Percentiles rank a stretch among this genome's conserved stretches.
These are phyloP conservation scores for Anisodus acutangulus DNA, from an alignment of 257 asterid species.

Conservation along the genomic window DNA sequence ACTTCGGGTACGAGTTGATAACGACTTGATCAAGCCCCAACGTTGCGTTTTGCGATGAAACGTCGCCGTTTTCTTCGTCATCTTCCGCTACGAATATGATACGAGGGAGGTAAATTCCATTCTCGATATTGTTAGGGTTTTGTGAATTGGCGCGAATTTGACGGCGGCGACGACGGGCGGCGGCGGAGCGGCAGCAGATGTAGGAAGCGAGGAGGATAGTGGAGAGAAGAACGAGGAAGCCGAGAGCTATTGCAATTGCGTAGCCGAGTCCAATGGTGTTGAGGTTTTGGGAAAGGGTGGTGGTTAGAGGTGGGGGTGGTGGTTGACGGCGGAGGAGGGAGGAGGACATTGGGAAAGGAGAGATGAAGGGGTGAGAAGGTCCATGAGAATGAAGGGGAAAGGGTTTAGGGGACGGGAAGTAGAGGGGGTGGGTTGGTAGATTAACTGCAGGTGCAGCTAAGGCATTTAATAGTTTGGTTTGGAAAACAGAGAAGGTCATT, in stretches of 20 bases:
- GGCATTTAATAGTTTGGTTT: conserved; percentile 65
- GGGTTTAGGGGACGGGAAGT: conserved; percentile 13
- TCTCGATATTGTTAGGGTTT: conserved; percentile 41
- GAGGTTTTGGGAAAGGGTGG: conserved; percentile 39
- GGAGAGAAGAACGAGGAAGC: conserved; percentile 73
- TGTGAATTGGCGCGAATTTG: conserved; percentile 20
- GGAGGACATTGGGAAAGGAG: conserved; percentile 53
- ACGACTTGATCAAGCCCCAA: conserved; percentile 84
- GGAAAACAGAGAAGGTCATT: conserved; percentile 40
- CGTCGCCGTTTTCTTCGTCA: conserved; percentile 52
- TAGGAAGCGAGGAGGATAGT: conserved; percentile 66
- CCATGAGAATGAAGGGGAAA: conserved; percentile 56
- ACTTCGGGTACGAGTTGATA: conserved; percentile 79
- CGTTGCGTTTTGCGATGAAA: conserved; percentile 47
- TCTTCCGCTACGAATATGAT: conserved; percentile 78
- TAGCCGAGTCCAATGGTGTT: conserved; percentile 65
- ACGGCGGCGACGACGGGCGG: conserved; percentile 62
- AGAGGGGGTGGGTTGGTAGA: conserved; percentile 47
- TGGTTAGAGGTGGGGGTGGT: conserved; percentile 41
- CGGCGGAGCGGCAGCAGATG: conserved; percentile 79
- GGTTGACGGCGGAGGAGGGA: conserved; percentile 44
- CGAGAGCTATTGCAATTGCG: conserved; percentile 74
- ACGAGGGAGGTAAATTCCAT: conserved; percentile 76
- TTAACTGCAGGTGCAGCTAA: conserved; percentile 38
- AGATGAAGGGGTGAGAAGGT: conserved; percentile 23